Percentiles rank a stretch among this genome's conserved stretches.
phyloP scores from a whole-genome alignment of 805 yeast genomes.

The Naumovozyma baii region DNA sequence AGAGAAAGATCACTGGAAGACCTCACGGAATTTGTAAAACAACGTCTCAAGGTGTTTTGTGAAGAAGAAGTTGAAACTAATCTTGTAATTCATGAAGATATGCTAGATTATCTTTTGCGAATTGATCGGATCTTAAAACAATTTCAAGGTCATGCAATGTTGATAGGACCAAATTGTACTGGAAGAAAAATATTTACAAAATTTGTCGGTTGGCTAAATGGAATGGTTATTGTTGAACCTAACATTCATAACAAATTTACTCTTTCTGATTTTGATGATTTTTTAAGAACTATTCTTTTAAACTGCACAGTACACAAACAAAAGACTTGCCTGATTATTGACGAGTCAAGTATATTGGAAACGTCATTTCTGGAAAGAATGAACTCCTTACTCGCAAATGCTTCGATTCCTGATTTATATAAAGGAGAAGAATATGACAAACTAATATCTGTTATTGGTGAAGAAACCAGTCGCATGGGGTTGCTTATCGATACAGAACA shows the following conservation, averaged over 20 bases:
- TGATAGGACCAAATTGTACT: conserved; percentile 74
- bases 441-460: conserved; percentile 46
- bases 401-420: conserved; percentile 85
- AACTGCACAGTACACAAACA: conserved; percentile 47
- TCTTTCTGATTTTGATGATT: conserved; percentile 56
- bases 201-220: conserved; percentile 90
- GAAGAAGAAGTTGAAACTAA: conserved; percentile 66
- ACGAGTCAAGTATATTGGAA: conserved; percentile 69
- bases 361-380: conserved; percentile 79
- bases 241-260: conserved; percentile 45
- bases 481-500: conserved; percentile 53
- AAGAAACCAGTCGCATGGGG: conserved; percentile 51
- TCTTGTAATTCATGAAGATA: conserved; percentile 55
- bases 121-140: conserved; percentile 76
- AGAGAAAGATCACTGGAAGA: no score
- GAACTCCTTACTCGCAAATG: conserved; percentile 88
- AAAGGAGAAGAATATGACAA: conserved; percentile 56
- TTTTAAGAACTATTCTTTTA: conserved; percentile 45
- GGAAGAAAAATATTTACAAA: conserved; percentile 70
- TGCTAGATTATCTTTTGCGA: conserved; percentile 64
- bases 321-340: conserved; percentile 60
- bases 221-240: conserved; percentile 51
- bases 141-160: conserved; percentile 81
- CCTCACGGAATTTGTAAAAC: conserved; percentile 47
- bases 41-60: conserved; percentile 57